These are phyloP conservation scores for Dissophora globulifera DNA, from an alignment of 192 early-diverging fungal species.

Conservation along the genomic window DNA sequence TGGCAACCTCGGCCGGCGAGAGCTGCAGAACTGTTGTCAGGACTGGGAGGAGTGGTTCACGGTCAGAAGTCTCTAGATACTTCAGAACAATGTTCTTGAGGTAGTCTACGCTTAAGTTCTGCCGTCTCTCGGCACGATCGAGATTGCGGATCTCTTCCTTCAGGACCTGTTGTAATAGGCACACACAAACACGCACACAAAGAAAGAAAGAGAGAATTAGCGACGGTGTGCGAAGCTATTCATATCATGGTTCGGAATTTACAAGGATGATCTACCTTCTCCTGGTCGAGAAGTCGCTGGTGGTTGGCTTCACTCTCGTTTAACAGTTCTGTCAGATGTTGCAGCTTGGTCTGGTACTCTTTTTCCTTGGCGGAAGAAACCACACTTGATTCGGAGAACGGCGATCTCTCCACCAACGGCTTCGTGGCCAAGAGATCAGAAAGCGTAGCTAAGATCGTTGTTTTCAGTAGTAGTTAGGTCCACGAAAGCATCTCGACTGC, in stretches of 20 bases:
- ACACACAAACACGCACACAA: no score
- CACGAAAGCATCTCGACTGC: no score
- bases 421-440: constrained; percentile 54
- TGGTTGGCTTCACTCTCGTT: constrained; percentile 67
- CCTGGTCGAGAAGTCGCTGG: constrained; percentile 56
- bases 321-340: constrained; percentile 63
- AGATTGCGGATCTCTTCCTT: constrained; percentile 71
- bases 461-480: no score
- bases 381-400: constrained; percentile 21
- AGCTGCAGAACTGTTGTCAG: constrained; percentile 58
- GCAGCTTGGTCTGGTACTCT: constrained; percentile 57
- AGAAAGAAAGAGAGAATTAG: no score
- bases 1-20: constrained; percentile 52
- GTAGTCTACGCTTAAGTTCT: constrained; percentile 74
- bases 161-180: no score
- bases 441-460: constrained; percentile 56
- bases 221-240: no score
- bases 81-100: constrained; percentile 77
- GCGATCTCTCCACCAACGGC: constrained; percentile 35
- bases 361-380: constrained; percentile 43
- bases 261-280: constrained; percentile 59
- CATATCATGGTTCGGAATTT: no score
- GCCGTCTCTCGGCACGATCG: constrained; percentile 68
- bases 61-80: constrained; percentile 66
- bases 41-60: constrained; percentile 56